Conservation (phyloP, 164 flowering plant genomes). For the Akebia trifoliata region DNA sequence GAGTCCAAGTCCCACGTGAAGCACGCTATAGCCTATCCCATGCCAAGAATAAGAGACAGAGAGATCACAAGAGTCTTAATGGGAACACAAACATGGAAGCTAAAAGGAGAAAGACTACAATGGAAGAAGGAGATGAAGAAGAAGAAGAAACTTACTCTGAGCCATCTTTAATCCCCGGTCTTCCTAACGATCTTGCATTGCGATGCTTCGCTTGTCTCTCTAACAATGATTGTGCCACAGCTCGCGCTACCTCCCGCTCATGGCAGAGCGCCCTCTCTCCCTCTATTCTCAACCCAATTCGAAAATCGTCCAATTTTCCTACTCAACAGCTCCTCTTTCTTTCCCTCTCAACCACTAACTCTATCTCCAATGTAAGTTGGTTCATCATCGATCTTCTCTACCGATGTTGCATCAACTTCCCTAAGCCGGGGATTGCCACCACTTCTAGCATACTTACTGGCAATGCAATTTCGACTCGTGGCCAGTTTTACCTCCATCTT, state of each 20-base stretch:
- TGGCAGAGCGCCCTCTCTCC: constrained; percentile 3
- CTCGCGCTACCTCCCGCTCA: constrained; percentile 3
- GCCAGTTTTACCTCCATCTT: neutral
- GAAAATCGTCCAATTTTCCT: neutral
- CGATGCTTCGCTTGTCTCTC: constrained; percentile 8
- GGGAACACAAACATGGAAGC: too few species aligned
- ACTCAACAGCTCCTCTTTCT: constrained; percentile 8
- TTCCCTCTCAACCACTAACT: neutral
- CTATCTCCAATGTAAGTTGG: neutral
- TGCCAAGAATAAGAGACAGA: too few species aligned
- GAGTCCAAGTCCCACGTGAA: too few species aligned
- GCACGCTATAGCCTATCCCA: too few species aligned
- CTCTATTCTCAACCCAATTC: constrained; percentile 8
- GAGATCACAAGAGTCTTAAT: too few species aligned
- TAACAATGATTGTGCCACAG: neutral
- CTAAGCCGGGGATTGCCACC: neutral
- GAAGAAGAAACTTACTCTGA: neutral
- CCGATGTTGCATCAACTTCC: neutral
- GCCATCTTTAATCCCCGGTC: constrained; percentile 4
- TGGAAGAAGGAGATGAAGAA: constrained; percentile 1
- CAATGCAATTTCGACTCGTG: neutral
- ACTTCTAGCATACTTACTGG: neutral
- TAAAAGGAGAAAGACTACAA: too few species aligned
- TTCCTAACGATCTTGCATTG: constrained; percentile 4
- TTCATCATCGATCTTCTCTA: constrained; percentile 5